Conservation (phyloP, 768 basidiomycete species). For the Hygrophorus russula region DNA sequence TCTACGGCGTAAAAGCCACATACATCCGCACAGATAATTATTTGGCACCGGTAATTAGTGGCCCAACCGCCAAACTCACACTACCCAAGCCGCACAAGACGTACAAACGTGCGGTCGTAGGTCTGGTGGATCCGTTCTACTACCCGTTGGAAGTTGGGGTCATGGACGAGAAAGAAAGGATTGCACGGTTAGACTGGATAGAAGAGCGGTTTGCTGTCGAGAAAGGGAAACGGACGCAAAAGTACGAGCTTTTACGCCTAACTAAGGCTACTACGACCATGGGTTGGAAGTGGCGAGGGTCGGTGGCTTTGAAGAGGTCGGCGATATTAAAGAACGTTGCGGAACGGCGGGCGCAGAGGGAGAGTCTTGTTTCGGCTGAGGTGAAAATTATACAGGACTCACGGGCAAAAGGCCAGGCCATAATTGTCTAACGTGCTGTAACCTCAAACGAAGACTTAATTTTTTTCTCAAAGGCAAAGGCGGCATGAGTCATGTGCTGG, state of each 20-base stretch:
- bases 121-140: conserved; percentile 87
- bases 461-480: too few species aligned
- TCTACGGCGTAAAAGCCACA: conserved; percentile 84
- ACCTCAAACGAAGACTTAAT: too few species aligned
- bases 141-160: conserved; percentile 78
- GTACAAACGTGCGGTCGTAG: conserved; percentile 89
- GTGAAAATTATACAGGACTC: background rate
- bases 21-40: conserved; percentile 97
- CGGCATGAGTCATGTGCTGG: too few species aligned
- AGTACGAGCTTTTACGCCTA: conserved; percentile 26
- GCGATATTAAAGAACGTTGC: conserved; percentile 32
- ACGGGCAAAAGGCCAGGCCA: background rate
- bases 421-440: background rate
- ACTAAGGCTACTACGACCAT: conserved; percentile 26
- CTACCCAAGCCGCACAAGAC: conserved; percentile 34
- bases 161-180: conserved; percentile 48
- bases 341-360: conserved; percentile 29
- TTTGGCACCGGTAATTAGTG: conserved; percentile 37
- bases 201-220: conserved; percentile 49
- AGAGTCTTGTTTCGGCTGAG: conserved; percentile 19
- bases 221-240: conserved; percentile 22
- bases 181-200: conserved; percentile 47
- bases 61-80: conserved; percentile 11
- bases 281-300: conserved; percentile 29
- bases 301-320: conserved; percentile 32